Percentiles rank a stretch among this genome's conserved stretches.
Conservation (phyloP, 1,139 yeast species). For the Suhomyces atakaporum region DNA sequence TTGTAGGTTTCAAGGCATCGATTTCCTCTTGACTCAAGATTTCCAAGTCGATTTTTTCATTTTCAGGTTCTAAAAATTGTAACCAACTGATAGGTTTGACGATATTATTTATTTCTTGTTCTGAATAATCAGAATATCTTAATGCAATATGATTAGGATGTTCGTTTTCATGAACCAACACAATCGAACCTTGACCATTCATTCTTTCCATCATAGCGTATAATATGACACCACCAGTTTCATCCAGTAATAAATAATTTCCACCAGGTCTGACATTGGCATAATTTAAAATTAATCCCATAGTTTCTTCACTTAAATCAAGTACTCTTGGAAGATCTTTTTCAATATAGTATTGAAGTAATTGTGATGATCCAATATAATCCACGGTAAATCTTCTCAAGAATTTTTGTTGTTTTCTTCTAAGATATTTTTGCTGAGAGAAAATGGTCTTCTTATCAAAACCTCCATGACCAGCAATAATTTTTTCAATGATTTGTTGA, state of each 20-base stretch:
- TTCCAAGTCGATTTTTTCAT: slow-evolving; percentile 53
- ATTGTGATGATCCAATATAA: slow-evolving; percentile 72
- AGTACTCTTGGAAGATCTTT: slow-evolving; percentile 72
- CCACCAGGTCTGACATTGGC: slow-evolving; percentile 92
- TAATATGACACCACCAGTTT: slow-evolving; percentile 82
- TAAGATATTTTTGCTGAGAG: slow-evolving; percentile 89
- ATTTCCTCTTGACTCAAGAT: slow-evolving; percentile 55
- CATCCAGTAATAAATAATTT: slow-evolving; percentile 82
- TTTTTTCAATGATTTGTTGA: slow-evolving; percentile 77
- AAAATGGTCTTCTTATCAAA: slow-evolving; percentile 86
- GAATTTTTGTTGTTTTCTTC: slow-evolving; percentile 90
- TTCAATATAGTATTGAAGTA: slow-evolving; percentile 72
- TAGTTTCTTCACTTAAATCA: slow-evolving; percentile 80
- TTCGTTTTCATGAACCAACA: slow-evolving; percentile 87
- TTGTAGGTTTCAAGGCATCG: slow-evolving; percentile 56
- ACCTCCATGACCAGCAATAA: slow-evolving; percentile 80
- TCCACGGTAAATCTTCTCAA: slow-evolving; percentile 82
- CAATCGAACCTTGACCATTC: slow-evolving; percentile 78
- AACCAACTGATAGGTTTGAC: slow-evolving; percentile 75
- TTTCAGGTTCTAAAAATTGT: slow-evolving; percentile 79
- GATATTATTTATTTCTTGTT: slow-evolving; percentile 51
- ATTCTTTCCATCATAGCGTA: slow-evolving; percentile 88
- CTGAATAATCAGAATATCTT: slow-evolving; percentile 63
- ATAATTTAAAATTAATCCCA: slow-evolving; percentile 73
- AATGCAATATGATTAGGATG: slow-evolving; percentile 80